Evolutionary conservation across 2,329 filamentous ascomycete species (phyloP).

Genomic region (Hirsutella rhossiliensis): DNA sequence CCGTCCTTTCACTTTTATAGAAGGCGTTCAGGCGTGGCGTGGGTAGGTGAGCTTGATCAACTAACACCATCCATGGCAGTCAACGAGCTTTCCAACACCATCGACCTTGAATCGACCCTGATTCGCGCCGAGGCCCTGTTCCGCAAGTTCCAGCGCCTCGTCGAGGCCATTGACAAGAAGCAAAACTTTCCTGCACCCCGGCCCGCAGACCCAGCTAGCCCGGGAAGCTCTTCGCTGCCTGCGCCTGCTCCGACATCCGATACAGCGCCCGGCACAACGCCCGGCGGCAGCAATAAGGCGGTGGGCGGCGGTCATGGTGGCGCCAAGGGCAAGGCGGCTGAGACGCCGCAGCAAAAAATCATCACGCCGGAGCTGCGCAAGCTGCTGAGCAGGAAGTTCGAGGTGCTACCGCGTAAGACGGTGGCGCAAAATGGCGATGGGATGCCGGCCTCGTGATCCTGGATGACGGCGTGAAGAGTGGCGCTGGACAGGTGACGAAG

Average conservation of each 20-base stretch:
- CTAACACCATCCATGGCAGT: too few relatives aligned
- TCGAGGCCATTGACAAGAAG: conserved; percentile 89
- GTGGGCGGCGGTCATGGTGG: conserved; percentile 2
- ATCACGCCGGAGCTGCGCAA: conserved; percentile 46
- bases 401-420: conserved; percentile 26
- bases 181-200: conserved; percentile 60
- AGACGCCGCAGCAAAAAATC: conserved; percentile 24
- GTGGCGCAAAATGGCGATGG: conserved; percentile 23
- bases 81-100: conserved; percentile 87
- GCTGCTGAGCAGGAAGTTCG: conserved; percentile 36
- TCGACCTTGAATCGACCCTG: conserved; percentile 78
- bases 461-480: too few relatives aligned
- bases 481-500: too few relatives aligned
- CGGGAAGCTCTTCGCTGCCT: background rate
- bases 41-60: too few relatives aligned
- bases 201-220: background rate
- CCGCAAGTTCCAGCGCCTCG: conserved; percentile 72
- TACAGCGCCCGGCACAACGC: background rate
- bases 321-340: conserved; percentile 7
- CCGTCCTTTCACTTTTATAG: background rate
- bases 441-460: conserved; percentile 16
- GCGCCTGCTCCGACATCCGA: background rate
- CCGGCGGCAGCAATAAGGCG: background rate
- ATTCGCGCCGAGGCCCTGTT: conserved; percentile 84
- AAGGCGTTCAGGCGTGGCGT: background rate